Evolutionary conservation across 2,329 filamentous ascomycete genomes (phyloP).

Genomic region (Aspergillus costaricaensis): DNA sequence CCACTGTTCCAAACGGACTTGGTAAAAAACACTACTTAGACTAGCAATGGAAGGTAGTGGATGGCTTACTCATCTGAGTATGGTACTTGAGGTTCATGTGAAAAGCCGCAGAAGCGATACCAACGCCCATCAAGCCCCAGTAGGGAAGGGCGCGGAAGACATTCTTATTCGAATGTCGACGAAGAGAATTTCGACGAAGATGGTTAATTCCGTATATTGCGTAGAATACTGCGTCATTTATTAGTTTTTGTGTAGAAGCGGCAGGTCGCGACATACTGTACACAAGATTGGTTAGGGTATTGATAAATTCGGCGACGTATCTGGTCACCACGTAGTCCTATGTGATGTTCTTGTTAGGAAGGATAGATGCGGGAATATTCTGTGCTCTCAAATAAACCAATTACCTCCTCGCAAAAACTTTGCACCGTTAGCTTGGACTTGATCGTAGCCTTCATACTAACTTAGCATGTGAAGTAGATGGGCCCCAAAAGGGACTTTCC

Average conservation of each 20-base stretch:
- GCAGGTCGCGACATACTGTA: slow-evolving; percentile 16
- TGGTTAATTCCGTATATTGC: slow-evolving; percentile 17
- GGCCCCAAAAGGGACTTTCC: slow-evolving; percentile 1
- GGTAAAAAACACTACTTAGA: background rate
- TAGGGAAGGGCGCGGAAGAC: slow-evolving; percentile 17
- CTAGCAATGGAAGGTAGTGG: background rate
- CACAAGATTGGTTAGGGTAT: slow-evolving; percentile 31
- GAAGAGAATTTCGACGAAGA: slow-evolving; percentile 14
- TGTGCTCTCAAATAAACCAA: background rate
- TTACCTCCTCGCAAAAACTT: slow-evolving; percentile 13
- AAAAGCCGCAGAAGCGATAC: slow-evolving; percentile 27
- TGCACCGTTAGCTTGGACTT: background rate
- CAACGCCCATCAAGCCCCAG: slow-evolving; percentile 26
- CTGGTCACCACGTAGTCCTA: slow-evolving; percentile 29
- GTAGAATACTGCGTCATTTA: slow-evolving; percentile 25
- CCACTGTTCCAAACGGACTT: slow-evolving; percentile 9
- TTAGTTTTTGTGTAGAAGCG: background rate
- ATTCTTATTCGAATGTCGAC: slow-evolving; percentile 3
- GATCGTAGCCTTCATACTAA: background rate
- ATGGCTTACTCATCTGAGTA: slow-evolving; percentile 30
- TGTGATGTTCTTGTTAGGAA: background rate
- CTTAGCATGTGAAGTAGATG: slow-evolving; percentile 5
- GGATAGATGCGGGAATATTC: background rate
- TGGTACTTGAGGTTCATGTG: slow-evolving; percentile 33
- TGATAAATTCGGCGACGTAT: slow-evolving; percentile 32